Percentiles rank a stretch among this genome's conserved stretches.
These are phyloP conservation scores for Aspergillus bombycis DNA, from an alignment of 2,329 filamentous ascomycete genomes.

Conservation along the genomic window DNA sequence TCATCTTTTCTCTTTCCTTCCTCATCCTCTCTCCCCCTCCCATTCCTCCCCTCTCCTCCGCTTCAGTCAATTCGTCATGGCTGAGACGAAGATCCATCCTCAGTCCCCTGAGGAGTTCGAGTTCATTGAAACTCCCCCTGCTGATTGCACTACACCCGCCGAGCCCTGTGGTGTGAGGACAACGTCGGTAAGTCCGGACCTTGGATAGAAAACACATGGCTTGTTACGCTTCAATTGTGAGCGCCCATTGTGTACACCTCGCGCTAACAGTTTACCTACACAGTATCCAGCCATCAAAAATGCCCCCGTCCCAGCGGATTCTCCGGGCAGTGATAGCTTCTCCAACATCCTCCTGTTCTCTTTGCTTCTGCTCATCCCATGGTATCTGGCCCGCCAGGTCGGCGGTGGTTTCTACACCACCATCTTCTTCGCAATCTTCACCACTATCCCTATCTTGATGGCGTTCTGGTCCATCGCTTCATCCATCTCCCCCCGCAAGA, in stretches of 20 bases:
- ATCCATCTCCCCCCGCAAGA: constrained; percentile 81
- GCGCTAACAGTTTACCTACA: constrained; percentile 12
- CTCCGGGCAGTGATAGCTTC: constrained; percentile 81
- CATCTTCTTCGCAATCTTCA: constrained; percentile 81
- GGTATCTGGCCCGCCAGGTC: constrained; percentile 80
- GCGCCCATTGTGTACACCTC: neutral
- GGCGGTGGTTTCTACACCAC: constrained; percentile 85
- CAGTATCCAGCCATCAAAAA: constrained; percentile 91
- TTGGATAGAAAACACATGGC: neutral
- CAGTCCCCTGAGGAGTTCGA: constrained; percentile 54
- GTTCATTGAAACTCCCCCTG: constrained; percentile 63
- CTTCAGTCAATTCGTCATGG: constrained; percentile 32
- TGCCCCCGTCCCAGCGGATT: constrained; percentile 89
- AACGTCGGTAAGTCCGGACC: constrained; percentile 56
- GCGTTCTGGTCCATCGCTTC: constrained; percentile 82
- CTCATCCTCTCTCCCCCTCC: constrained; percentile 16
- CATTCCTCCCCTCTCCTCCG: constrained; percentile 25
- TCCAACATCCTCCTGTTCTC: constrained; percentile 77
- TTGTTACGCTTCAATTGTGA: neutral
- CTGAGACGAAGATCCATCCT: constrained; percentile 46
- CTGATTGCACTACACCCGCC: constrained; percentile 54
- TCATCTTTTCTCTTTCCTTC: constrained; percentile 14
- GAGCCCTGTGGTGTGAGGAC: constrained; percentile 64
- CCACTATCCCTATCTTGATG: constrained; percentile 76
- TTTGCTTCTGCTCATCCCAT: constrained; percentile 71